Conservation (phyloP, 805 yeast genomes). For the Starmerella apicola region DNA sequence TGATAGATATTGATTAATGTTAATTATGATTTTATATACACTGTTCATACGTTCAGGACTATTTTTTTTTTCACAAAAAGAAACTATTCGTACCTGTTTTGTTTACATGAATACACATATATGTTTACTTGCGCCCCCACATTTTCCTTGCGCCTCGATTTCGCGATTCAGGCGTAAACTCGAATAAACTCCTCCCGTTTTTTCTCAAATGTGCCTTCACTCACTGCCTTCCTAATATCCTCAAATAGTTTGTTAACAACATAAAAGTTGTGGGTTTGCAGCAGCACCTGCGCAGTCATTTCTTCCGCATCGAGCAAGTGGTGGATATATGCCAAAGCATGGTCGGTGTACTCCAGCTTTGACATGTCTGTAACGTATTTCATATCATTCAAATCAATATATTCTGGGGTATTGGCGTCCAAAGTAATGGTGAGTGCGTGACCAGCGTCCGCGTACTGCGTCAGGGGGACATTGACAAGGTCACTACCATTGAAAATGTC, state of each 20-base stretch:
- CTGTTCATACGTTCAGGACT: no score
- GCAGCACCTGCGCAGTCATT: constrained; percentile 33
- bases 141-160: background rate
- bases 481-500: constrained; percentile 28
- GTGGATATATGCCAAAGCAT: constrained; percentile 32
- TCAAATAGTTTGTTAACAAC: constrained; percentile 24
- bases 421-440: constrained; percentile 27
- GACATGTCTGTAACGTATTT: constrained; percentile 25
- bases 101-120: no score
- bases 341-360: constrained; percentile 21
- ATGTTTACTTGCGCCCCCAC: no score
- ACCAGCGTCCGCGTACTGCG: constrained; percentile 28
- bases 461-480: constrained; percentile 26
- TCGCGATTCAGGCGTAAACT: background rate
- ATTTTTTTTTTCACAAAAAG: no score
- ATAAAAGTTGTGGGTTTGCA: constrained; percentile 31
- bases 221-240: constrained; percentile 25
- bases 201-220: constrained; percentile 23
- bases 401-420: constrained; percentile 18
- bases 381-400: constrained; percentile 26
- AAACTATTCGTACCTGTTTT: no score
- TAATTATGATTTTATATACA: no score
- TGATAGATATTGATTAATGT: no score
- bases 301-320: constrained; percentile 32
- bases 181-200: constrained; percentile 9